These are phyloP conservation scores for Ammopiptanthus mongolicus DNA, from an alignment of 306 rosid species.

Conservation along the genomic window DNA sequence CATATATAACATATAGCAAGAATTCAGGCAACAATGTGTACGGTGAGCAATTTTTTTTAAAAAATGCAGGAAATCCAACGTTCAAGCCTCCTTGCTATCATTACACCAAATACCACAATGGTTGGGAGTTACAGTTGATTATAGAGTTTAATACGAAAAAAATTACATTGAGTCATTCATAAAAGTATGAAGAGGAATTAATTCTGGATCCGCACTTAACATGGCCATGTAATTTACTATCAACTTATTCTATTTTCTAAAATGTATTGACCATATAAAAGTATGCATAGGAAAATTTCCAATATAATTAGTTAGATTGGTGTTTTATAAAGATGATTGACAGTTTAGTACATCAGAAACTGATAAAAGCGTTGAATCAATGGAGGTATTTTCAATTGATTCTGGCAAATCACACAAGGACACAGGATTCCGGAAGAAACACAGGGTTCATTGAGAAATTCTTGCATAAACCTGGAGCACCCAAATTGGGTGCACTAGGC, in stretches of 20 bases:
- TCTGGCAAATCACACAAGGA: not conserved
- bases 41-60: too few relatives aligned
- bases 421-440: not conserved
- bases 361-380: not conserved
- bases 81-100: not conserved
- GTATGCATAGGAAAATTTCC: not conserved
- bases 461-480: too few relatives aligned
- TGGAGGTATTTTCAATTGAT: not conserved
- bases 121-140: not conserved
- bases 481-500: too few relatives aligned
- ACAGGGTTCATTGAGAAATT: not conserved
- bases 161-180: not conserved
- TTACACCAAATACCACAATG: constrained; percentile 8
- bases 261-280: not conserved
- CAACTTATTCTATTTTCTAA: not conserved
- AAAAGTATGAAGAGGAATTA: constrained; percentile 3
- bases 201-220: not conserved
- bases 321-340: not conserved
- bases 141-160: not conserved
- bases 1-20: not conserved
- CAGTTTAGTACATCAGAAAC: not conserved
- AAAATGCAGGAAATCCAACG: not conserved
- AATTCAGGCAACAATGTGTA: not conserved
- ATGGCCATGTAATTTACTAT: not conserved
- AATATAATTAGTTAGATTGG: not conserved